Conservation (phyloP, 495 filamentous ascomycete genomes). For the Darksidea phi region DNA sequence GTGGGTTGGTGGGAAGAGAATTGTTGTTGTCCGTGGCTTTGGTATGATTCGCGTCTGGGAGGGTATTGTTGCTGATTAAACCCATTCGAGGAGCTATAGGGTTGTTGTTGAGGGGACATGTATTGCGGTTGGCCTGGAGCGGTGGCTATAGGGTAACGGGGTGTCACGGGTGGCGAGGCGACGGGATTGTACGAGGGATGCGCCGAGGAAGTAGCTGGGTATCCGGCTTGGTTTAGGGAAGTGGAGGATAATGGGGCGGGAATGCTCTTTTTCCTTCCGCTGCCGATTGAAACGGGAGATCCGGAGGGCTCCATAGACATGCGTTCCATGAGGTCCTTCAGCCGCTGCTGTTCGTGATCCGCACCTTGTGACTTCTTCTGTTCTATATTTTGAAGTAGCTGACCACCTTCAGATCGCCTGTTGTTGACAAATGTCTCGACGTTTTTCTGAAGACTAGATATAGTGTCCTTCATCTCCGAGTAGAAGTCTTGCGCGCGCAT, state of each 20-base stretch:
- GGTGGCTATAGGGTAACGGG: conserved; percentile 36
- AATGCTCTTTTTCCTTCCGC: conserved; percentile 36
- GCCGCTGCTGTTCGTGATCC: conserved; percentile 78
- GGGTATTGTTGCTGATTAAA: conserved; percentile 35
- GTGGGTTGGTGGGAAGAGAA: conserved; percentile 40
- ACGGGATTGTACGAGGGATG: conserved; percentile 40
- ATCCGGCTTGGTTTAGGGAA: neutral
- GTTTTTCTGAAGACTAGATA: conserved; percentile 92
- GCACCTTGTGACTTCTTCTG: conserved; percentile 68
- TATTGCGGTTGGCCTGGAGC: conserved; percentile 25
- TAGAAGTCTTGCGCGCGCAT: conserved; percentile 89
- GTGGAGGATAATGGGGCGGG: conserved; percentile 47
- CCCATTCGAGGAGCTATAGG: conserved; percentile 24
- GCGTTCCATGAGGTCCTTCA: conserved; percentile 90
- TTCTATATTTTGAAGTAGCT: conserved; percentile 85
- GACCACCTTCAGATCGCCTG: conserved; percentile 83
- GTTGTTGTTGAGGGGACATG: conserved; percentile 27
- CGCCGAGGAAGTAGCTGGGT: conserved; percentile 30
- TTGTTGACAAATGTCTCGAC: conserved; percentile 97
- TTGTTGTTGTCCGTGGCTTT: conserved; percentile 29
- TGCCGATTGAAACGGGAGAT: conserved; percentile 44
- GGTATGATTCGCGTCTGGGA: conserved; percentile 43
- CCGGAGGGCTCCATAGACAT: conserved; percentile 73
- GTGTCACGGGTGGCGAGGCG: conserved; percentile 41
- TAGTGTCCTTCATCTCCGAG: conserved; percentile 90